Base-by-base conservation (phyloP, 306 rosid species). In the Sechiopsis laciniata region DNA sequence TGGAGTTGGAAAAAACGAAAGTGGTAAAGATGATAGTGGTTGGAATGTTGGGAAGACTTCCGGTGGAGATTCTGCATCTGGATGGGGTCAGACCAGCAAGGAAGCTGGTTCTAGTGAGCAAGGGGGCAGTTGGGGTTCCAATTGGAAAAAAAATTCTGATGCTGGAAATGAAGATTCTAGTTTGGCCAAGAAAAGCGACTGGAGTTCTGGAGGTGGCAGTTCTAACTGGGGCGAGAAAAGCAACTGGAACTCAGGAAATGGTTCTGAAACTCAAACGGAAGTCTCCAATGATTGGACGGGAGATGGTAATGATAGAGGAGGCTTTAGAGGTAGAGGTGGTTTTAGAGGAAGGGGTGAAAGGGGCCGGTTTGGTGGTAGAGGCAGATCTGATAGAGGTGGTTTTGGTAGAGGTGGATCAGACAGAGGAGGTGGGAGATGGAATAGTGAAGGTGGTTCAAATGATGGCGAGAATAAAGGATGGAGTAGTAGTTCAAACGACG, bases 311-410 rank as follows among this genome's bases (percentile, higher is more conserved):
- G 81, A 75, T 72, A 75, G 88, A 75, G 97, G 95, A 35, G 92
- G 97, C 50, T 86, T 78, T 76, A 73, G 89, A 5, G 91, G 91
- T 58, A 83, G 88, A 77, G 82, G 80, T 32, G 63, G 84, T 56
- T 80, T 83, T 52, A 57, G 86, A 46, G 80, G 89, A 51, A 78
- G 94, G 78, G 85, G 85, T 5, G 82, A 84, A 0, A 51, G 82
- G 51, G 91, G 86, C 4, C 85, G 85, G 55, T 87, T 76, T 73
- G 79, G 85, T 53, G 87, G 83, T 57, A 75, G 80, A 37, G 67
- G 92, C 71, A 85, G 95, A 84, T 76, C 81, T 82, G 97, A 84
- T 78, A 84, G 80, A 66, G 63, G 83, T 72, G 89, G 91, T 24
- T 79, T 79, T 75, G 80, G 20, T 26, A 75, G 73, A 73, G 76